Evolutionary conservation across 2,329 filamentous ascomycete species (phyloP), one percentile per base, ranked within the genome.

Genomic region (Grosmannia penicillata): DNA sequence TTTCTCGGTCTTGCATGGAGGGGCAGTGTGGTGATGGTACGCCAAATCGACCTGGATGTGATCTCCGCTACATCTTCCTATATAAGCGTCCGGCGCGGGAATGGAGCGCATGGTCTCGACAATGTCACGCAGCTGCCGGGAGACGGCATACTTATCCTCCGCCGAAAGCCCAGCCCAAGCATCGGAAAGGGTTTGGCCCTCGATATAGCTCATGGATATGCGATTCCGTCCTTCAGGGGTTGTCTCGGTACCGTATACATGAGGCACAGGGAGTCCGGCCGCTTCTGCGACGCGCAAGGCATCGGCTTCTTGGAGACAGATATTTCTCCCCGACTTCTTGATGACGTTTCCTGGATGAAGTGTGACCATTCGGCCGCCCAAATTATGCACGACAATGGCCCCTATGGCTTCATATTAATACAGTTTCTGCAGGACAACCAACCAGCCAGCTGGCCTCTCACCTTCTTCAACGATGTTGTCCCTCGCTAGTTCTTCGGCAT

Each of bases 141-240:
- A 9, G 10, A 33, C 22, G 3, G 30, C 17, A 8, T 9, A 21
- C 19, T 33, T 33, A 5, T 33, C 6, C 4, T 9, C 7, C 10
- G 10, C n/a, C 11, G 30, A 33, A 17, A 33, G 17, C 10, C 15
- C 19, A 5, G 11, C 22, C 30, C 30, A 33, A 11, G 22, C 30
- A 2, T 23, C 10, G 18, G 45, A 51, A 51, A 54, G 4, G 49
- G 14, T n/a, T 47, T 51, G 25, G 4, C 53, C 50, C 30, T 43
- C 15, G 24, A 53, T 40, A 15, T 49, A 50, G 3, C 42, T 42
- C 51, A 55, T 55, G 4, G 36, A n/a, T 19, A 53, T 50, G 23
- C 31, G 35, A 17, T 24, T 35, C 15, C 44, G 17, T 8, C 47
- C 47, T 11, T 49, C 43, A 7, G 44, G 22, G 15, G 36, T 42